Percentiles rank a stretch among this genome's conserved stretches.
Evolutionary conservation across 345 rosid genomes (phyloP).

Genomic region (Durio zibethinus): DNA sequence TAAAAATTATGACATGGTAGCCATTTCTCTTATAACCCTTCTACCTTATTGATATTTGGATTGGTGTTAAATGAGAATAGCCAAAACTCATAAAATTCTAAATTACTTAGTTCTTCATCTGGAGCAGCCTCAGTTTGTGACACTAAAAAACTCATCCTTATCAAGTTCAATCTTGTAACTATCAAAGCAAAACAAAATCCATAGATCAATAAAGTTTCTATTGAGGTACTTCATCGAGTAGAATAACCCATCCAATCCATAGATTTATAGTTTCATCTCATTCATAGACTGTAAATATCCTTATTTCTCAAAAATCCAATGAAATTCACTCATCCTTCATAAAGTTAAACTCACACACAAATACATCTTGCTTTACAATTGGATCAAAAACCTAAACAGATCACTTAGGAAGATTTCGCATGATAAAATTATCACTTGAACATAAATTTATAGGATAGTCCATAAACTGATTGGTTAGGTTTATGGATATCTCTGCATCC

Average conservation of each 20-base stretch:
- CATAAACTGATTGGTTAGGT: neutral
- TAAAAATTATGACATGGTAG: neutral
- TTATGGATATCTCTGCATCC: neutral
- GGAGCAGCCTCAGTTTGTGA: neutral
- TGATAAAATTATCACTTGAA: neutral
- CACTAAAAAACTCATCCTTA: neutral
- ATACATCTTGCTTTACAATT: neutral
- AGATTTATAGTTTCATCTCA: neutral
- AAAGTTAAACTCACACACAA: neutral
- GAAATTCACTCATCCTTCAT: neutral
- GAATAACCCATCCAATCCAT: neutral
- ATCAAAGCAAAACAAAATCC: neutral
- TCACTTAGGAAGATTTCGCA: neutral
- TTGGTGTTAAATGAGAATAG: neutral
- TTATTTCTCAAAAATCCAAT: neutral
- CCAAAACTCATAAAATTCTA: neutral
- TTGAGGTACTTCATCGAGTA: neutral
- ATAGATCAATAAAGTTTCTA: neutral
- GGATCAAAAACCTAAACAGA: neutral
- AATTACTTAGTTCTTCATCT: neutral
- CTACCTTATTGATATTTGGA: neutral
- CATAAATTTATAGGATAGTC: neutral
- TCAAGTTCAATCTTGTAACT: neutral
- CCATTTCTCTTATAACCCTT: neutral
- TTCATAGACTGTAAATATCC: neutral